A percentile compares a stretch with the other conserved stretches of the same genome.
Evolutionary conservation across 2,329 filamentous ascomycete species (phyloP).

Genomic region (Penicillium sp.): DNA sequence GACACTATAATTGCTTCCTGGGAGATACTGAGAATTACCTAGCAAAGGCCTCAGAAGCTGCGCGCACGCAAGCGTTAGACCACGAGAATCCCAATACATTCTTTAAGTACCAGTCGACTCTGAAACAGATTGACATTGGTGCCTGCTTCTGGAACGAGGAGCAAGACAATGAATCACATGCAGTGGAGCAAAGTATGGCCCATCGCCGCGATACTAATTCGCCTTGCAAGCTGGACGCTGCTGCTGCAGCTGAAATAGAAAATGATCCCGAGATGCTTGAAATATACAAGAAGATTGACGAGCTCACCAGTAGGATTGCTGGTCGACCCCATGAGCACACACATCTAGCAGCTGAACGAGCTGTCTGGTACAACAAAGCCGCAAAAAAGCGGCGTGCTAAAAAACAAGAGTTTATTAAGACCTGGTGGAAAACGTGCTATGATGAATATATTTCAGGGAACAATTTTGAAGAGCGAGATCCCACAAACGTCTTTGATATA

Average conservation of each 20-base stretch:
- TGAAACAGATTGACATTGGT: constrained; percentile 28
- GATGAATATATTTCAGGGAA: constrained; percentile 27
- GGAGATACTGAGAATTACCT: no score
- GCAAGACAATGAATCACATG: constrained; percentile 26
- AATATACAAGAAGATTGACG: neutral
- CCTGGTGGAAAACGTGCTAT: constrained; percentile 27
- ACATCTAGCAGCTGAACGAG: constrained; percentile 13
- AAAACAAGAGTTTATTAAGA: constrained; percentile 21
- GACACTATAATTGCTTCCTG: no score
- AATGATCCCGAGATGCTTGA: neutral
- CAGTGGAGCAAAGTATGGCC: constrained; percentile 31
- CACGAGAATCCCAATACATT: constrained; percentile 26
- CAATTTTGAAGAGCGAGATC: constrained; percentile 24
- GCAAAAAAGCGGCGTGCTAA: constrained; percentile 20
- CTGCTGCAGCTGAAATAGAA: constrained; percentile 20
- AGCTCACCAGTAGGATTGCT: neutral
- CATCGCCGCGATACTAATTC: constrained; percentile 28
- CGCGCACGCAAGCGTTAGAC: constrained; percentile 24
- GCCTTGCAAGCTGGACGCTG: constrained; percentile 23
- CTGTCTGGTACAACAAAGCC: constrained; percentile 26
- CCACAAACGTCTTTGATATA: constrained; percentile 26
- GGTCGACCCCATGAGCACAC: neutral
- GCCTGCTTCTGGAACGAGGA: constrained; percentile 27
- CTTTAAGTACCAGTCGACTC: constrained; percentile 26
- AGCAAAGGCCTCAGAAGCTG: constrained; percentile 22